These are phyloP conservation scores for Pseudogymnoascus sp. DNA, from an alignment of 2,329 filamentous ascomycete species.

Conservation along the genomic window DNA sequence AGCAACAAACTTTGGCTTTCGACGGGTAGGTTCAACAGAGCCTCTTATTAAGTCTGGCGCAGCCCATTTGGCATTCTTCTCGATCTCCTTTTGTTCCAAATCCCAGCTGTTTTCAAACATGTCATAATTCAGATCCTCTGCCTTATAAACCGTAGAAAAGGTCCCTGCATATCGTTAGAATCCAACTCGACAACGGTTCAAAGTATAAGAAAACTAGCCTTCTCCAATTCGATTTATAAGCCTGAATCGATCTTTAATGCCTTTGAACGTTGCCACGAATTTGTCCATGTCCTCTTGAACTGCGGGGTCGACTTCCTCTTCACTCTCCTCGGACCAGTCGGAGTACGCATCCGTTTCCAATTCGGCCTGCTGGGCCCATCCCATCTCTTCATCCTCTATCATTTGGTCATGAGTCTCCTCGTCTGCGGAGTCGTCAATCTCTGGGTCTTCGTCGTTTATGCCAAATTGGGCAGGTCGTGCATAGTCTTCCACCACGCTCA, in stretches of 20 bases:
- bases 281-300: slow-evolving; percentile 83
- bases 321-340: slow-evolving; percentile 47
- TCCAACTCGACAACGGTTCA: neutral
- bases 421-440: slow-evolving; percentile 8
- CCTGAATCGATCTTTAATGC: slow-evolving; percentile 76
- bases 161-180: slow-evolving; percentile 55
- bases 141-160: slow-evolving; percentile 98
- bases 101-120: slow-evolving; percentile 85
- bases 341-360: slow-evolving; percentile 35
- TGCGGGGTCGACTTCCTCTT: slow-evolving; percentile 55
- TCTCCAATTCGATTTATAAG: slow-evolving; percentile 96
- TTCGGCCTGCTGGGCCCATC: slow-evolving; percentile 14
- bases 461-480: slow-evolving; percentile 1
- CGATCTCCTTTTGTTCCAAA: slow-evolving; percentile 53
- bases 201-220: slow-evolving; percentile 45
- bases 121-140: slow-evolving; percentile 83
- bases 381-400: slow-evolving; percentile 18
- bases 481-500: slow-evolving; percentile 1
- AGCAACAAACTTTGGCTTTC: slow-evolving; percentile 72
- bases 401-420: slow-evolving; percentile 12
- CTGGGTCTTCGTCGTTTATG: neutral
- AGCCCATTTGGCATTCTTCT: slow-evolving; percentile 58
- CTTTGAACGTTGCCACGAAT: slow-evolving; percentile 73
- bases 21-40: slow-evolving; percentile 31
- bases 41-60: slow-evolving; percentile 58